Evolutionary conservation across 305 asterid genomes (phyloP).

Genomic region (Coffea humblotiana): DNA sequence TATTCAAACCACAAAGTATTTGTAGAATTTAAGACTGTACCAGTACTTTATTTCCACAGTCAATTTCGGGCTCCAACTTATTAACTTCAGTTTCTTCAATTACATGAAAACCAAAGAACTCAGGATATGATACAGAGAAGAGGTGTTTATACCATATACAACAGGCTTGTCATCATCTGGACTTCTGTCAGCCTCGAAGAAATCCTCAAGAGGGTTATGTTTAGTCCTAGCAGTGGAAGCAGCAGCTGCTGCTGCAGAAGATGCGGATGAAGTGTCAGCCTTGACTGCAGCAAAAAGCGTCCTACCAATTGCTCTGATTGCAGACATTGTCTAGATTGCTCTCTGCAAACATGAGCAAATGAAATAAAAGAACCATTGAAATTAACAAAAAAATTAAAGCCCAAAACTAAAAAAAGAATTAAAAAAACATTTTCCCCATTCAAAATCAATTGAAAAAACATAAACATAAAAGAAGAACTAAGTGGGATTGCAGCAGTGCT

Average conservation of each 20-base stretch:
- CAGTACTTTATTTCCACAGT: too few species aligned
- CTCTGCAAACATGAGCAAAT: not conserved
- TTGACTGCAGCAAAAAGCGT: conserved; percentile 78
- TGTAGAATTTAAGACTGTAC: too few species aligned
- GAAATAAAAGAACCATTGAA: not conserved
- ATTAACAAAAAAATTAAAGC: too few species aligned
- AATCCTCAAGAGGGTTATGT: conserved; percentile 71
- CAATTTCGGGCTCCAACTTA: too few species aligned
- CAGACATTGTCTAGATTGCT: conserved; percentile 18
- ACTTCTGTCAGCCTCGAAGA: conserved; percentile 68
- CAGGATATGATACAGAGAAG: too few species aligned
- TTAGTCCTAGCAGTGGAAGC: conserved; percentile 24
- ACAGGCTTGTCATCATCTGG: conserved; percentile 69
- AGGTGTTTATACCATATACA: conserved; percentile 53
- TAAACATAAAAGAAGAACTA: too few species aligned
- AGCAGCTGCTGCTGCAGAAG: not conserved
- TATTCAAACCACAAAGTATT: too few species aligned
- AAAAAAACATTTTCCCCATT: not conserved
- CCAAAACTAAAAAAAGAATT: too few species aligned
- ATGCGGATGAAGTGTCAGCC: conserved; percentile 46
- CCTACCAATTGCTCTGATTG: conserved; percentile 52
- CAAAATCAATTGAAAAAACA: too few species aligned
- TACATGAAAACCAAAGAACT: too few species aligned
- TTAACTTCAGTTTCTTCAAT: too few species aligned
- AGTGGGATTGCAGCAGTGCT: too few species aligned